These are phyloP conservation scores for Ganoderma sinense DNA, from an alignment of 1,284 basidiomycete genomes.

Conservation along the genomic window DNA sequence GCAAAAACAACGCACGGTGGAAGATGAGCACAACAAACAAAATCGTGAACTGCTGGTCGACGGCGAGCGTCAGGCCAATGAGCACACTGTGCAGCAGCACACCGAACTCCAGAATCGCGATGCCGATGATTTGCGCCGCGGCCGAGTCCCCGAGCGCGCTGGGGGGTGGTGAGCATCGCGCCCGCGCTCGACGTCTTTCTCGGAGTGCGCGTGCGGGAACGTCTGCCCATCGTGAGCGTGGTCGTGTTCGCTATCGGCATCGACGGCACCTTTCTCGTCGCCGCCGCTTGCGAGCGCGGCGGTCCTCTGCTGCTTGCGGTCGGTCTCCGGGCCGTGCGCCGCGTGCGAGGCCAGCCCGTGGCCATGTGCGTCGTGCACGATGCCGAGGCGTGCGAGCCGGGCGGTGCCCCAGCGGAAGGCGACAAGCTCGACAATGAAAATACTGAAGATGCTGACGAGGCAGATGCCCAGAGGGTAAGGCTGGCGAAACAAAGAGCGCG, in stretches of 20 bases:
- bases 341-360: constrained; percentile 72
- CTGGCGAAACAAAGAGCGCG: constrained; percentile 43
- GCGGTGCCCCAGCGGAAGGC: constrained; percentile 84
- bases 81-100: constrained; percentile 90
- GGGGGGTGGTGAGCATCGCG: constrained; percentile 25
- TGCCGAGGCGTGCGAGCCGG: constrained; percentile 63
- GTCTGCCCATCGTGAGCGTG: neutral
- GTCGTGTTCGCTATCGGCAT: neutral
- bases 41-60: constrained; percentile 80
- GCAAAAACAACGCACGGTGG: constrained; percentile 65
- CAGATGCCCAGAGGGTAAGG: constrained; percentile 85
- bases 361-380: constrained; percentile 69
- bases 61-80: constrained; percentile 94
- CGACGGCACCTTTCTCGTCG: neutral
- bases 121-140: constrained; percentile 83
- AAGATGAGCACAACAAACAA: constrained; percentile 94
- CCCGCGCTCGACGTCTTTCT: constrained; percentile 14
- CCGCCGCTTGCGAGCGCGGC: neutral
- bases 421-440: constrained; percentile 87
- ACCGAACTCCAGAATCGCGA: constrained; percentile 91
- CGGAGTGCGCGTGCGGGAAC: constrained; percentile 28
- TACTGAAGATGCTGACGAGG: constrained; percentile 80
- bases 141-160: constrained; percentile 47
- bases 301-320: constrained; percentile 13
- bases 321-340: constrained; percentile 71